Evolutionary conservation across 2,329 filamentous ascomycete species (phyloP), one percentile per base, ranked within the genome.

Genomic region (Setomelanomma holmii): DNA sequence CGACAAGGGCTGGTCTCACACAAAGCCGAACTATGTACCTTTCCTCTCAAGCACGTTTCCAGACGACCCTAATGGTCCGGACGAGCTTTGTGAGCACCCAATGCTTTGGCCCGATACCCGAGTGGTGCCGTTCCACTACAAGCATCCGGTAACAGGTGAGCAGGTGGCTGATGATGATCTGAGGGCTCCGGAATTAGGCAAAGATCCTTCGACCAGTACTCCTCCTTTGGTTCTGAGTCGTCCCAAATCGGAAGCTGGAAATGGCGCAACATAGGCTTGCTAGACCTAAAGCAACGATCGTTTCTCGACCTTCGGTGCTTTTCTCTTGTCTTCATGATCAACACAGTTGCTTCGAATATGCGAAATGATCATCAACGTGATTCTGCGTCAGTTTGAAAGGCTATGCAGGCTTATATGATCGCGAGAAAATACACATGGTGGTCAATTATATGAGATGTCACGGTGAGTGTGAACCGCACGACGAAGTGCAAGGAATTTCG

Each of bases 51-150:
- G 63, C 56, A 78, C 75, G 2, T 84, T 71, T 55, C 81, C 80
- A 0, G 80, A 82, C 54, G 81, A 83, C 51, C 77, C 78, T 5
- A 51, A 73, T 8, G 82, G 82, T 0, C 82, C 81, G 12, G 80
- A 84, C 60, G 80, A 83, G 73, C 67, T 83, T 17, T 74, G 82
- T 6, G 79, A 82, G 51, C 76, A 82, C 68, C 77, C 79, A 59
- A 80, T 83, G 79, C 67, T 84, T 54, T 84, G 82, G 82, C 82
- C 82, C 0, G 82, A 84, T 59, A 82, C 80, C 4, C 76, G 81
- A 34, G 81, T 83, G 3, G 75, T 83, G 27, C 80, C 81, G 1
- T 83, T 83, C 67, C 81, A 83, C 58, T 83, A 83, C 56, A 73
- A 71, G 7, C 80, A 83, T 61, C 80, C 81, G 0, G 73, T 82